Evolutionary conservation across 306 rosid species (phyloP), one percentile per base, ranked within the genome.

Genomic region (Gillenia trifoliata): DNA sequence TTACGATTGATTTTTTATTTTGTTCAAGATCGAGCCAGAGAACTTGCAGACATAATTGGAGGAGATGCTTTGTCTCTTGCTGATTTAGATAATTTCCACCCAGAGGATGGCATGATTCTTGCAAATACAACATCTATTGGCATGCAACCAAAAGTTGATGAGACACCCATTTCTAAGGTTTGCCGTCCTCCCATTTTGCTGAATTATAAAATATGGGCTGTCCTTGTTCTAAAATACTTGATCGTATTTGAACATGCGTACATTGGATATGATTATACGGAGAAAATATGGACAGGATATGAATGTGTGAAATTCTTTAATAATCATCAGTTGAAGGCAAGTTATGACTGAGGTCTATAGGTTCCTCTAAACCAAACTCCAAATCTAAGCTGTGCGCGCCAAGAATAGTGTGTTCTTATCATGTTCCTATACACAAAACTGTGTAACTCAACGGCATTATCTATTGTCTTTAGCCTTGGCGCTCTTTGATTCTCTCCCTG

Each of bases 81-180:
- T 43, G 93, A 91, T 78, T 85, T 93, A 57, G 89, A 83, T 61
- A 88, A 73, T 81, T 93, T 79, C 78, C 91, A 85, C 72, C 96
- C 93, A 0, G 98, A 91, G 89, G 88, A 85, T 81, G 96, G 86
- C 66, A 91, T 93, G 97, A 89, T 93, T 85, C 96, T 93, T 78
- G 98, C 96, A 36, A 93, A 91, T 84, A 86, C 97, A 33, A 91
- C 98, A 69, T 89, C 98, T 25, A 86, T 93, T 57, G 98, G 98
- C 83, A 91, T 93, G 98, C 91, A 91, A 68, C 98, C 98, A 65
- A 93, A 85, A 81, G 89, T 91, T 73, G 83, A 88, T 59, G 98
- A 91, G 80, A 86, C 96, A 15, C 96, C 98, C 57, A 59, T 93
- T 80, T 80, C 97, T 65, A 93, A 93, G 97, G 98, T 93, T 78